Base-by-base conservation (phyloP, 129 eudicot species). In the Smallanthus sonchifolius region DNA sequence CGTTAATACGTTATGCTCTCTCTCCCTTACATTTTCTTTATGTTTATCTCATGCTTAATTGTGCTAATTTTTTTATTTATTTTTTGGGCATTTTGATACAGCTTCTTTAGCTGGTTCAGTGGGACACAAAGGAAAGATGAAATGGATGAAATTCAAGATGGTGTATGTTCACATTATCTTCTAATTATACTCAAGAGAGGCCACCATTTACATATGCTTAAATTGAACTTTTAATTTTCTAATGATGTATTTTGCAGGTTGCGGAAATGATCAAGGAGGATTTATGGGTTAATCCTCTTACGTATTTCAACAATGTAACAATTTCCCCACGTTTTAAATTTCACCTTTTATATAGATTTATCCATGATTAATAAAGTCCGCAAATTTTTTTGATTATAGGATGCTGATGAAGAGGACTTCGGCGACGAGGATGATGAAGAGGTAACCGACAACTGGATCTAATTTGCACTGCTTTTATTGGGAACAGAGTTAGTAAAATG, bases 251-350 rank as follows among this genome's bases (percentile, higher is more conserved):
- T 71, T 82, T 43, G 20, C 89, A 91, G 96, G 88, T 91, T 80
- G 97, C 97, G 1, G 97, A 91, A 39, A 83, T 89, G 70, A 91
- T 91, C 67, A 91, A 85, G 80, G 97, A 91, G 69, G 97, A 91
- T 67, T 85, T 91, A 73, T 91, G 97, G 97, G 90, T 92, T n/a
- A 91, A 91, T 62, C 97, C 97, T 36, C 91, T 91, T 44, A 65
- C 87, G 7, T 91, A 86, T 75, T 91, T 91, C 65, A 86, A 77
- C 79, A 85, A 83, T 77, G 97, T 91, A 76, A 35, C 20, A 59
- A 14, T 32, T 35, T 35, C 11, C 10, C 11, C 44, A n/a, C 48
- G 42, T 59, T 49, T 64, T 32, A 72, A 8, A 52, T 24, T 36
- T 56, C 36, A 11, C 51, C 34, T 32, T 36, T 40, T 64, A 36